Evolutionary conservation across 306 rosid species (phyloP), one percentile per base, ranked within the genome.

Genomic region (Inga laurina): DNA sequence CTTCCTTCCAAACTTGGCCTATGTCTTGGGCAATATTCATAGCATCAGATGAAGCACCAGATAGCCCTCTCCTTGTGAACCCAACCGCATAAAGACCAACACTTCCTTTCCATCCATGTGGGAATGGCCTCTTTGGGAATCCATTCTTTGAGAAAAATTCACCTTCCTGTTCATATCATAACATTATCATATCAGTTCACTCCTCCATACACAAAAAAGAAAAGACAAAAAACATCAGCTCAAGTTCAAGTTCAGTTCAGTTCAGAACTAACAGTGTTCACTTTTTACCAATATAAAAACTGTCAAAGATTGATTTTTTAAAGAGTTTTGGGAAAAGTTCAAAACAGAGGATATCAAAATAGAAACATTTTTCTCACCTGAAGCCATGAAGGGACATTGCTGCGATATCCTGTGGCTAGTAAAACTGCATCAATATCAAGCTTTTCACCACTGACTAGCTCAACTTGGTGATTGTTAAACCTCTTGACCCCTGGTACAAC

Each of bases 331-430:
- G 52, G n/a, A 83, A 67, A 65, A 44, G 14, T 56, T 48, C 43
- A 72, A 62, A 84, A 65, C 10, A 74, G 72, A 5, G 4, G 73
- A 82, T 46, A 19, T 61, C 21, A 72, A 83, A 56, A 6, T 56
- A 7, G 64, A 56, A 46, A 78, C 81, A 62, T 41, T 39, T 44
- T 72, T 79, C 91, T 91, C 89, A 94, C 98, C 96, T 91, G 91
- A 76, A 95, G 97, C 99, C 99, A 95, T 83, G 87, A 90, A 51
- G 98, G 99, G 52, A 95, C 99, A 41, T 93, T 95, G 89, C 98
- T 95, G 56, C 96, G 90, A 83, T 93, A 95, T 1, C 98, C 99
- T 1, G 98, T 95, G 0, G 99, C 99, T 2, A 95, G 86, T n/a
- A 95, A 78, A 7, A 93, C 89, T 0, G 98, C 85, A 75, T 95